These are phyloP conservation scores for Drechslerella dactyloides DNA, from an alignment of 2,329 filamentous ascomycete species.

Conservation along the genomic window DNA sequence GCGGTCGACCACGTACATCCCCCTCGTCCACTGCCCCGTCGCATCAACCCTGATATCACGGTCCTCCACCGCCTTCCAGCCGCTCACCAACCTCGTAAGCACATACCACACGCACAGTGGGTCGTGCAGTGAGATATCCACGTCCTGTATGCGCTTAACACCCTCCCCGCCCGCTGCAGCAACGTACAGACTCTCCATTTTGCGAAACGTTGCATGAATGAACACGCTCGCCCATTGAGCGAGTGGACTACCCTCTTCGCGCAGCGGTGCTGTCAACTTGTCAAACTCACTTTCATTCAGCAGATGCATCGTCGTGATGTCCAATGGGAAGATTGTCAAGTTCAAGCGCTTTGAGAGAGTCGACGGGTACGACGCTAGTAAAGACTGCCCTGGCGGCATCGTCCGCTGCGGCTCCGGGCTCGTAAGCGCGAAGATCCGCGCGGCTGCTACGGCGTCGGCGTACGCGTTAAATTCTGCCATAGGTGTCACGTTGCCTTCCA, in stretches of 20 bases:
- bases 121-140: conserved; percentile 74
- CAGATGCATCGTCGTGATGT: conserved; percentile 75
- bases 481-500: conserved; percentile 82
- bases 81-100: conserved; percentile 23
- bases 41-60: conserved; percentile 93
- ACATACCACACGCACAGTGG: conserved; percentile 70
- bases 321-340: conserved; percentile 75
- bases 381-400: conserved; percentile 72
- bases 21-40: conserved; percentile 88
- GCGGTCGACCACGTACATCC: conserved; percentile 85
- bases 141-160: conserved; percentile 19
- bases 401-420: conserved; percentile 76
- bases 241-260: conserved; percentile 68
- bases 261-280: conserved; percentile 64
- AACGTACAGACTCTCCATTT: conserved; percentile 69
- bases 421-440: conserved; percentile 77
- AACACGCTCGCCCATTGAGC: conserved; percentile 76
- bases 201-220: conserved; percentile 72
- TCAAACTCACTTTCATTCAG: conserved; percentile 69
- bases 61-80: conserved; percentile 66
- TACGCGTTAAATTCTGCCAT: conserved; percentile 95
- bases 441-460: conserved; percentile 80
- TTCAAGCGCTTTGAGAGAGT: conserved; percentile 69
- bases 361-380: conserved; percentile 68
- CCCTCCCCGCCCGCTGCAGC: conserved; percentile 60